Evolutionary conservation across 176 grass and related monocot genomes (phyloP).

Genomic region (Stipa capillata): DNA sequence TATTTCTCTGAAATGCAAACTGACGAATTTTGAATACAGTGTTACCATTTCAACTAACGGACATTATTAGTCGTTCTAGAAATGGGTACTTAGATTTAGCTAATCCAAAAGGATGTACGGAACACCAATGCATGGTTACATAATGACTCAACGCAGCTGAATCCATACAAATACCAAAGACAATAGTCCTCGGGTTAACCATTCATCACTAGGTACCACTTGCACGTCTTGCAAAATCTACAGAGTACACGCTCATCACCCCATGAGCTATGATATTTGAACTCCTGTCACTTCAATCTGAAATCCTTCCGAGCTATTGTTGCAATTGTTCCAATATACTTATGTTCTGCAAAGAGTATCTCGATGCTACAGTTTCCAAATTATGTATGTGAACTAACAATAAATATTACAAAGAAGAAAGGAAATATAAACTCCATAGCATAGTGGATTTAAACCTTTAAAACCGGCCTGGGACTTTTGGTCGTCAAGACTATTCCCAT

Average conservation of each 20-base stretch:
- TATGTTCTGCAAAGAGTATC: neutral
- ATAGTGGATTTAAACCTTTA: neutral
- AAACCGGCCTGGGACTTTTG: neutral
- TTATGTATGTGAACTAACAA: neutral
- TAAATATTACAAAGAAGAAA: slow-evolving; percentile 7
- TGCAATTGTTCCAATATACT: neutral
- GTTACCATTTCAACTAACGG: too few relatives aligned
- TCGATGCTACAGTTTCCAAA: neutral
- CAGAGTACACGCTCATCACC: neutral
- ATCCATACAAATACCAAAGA: neutral
- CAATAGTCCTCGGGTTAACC: neutral
- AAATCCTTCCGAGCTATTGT: neutral
- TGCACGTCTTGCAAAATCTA: neutral
- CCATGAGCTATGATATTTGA: neutral
- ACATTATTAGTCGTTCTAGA: too few relatives aligned
- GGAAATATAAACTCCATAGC: neutral
- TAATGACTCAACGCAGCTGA: neutral
- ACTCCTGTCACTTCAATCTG: neutral
- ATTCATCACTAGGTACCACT: neutral
- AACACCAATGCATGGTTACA: neutral
- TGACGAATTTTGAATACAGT: too few relatives aligned
- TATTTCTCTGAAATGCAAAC: too few relatives aligned
- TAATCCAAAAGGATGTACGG: neutral
- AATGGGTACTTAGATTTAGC: too few relatives aligned
- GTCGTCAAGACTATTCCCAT: slow-evolving; percentile 9